A percentile compares a stretch with the other conserved stretches of the same genome.
Conservation (phyloP, 1,284 basidiomycete species). For the Cystobasidium sp. region DNA sequence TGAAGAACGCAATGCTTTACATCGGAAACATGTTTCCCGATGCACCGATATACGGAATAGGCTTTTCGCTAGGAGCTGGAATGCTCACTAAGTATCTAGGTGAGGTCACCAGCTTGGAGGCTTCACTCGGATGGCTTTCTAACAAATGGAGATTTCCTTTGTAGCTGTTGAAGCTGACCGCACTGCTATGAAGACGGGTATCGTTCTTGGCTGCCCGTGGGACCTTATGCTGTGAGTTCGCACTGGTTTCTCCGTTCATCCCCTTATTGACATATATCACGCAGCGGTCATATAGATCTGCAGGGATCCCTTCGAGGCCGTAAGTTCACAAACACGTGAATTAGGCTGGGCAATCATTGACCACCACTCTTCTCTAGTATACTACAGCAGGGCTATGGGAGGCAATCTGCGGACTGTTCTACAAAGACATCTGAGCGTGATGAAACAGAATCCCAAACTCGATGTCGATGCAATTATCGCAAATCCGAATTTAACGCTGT, state of each 20-base stretch:
- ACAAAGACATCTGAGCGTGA: constrained; percentile 62
- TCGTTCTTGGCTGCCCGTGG: constrained; percentile 82
- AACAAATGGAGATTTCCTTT: neutral
- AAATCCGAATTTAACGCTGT: constrained; percentile 53
- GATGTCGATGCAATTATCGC: constrained; percentile 50
- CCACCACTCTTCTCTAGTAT: constrained; percentile 3
- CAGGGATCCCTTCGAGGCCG: constrained; percentile 42
- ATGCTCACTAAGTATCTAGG: constrained; percentile 90
- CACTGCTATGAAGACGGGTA: constrained; percentile 75
- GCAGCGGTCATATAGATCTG: constrained; percentile 51
- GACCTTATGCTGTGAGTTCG: constrained; percentile 64
- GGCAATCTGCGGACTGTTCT: constrained; percentile 62
- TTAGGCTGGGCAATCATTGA: neutral
- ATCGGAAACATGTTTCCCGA: constrained; percentile 74
- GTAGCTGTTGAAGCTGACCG: constrained; percentile 68
- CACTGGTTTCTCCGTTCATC: constrained; percentile 47
- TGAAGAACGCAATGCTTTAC: constrained; percentile 78
- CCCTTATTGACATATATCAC: constrained; percentile 26
- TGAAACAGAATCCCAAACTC: constrained; percentile 46
- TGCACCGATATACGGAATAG: constrained; percentile 81
- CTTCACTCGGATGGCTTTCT: neutral
- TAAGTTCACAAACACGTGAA: constrained; percentile 6
- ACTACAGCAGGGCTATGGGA: constrained; percentile 53
- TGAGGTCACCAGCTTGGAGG: constrained; percentile 50
- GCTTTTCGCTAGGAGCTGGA: constrained; percentile 93